Base-by-base conservation (phyloP, 768 basidiomycete genomes). In the Amanita pallidorosea region DNA sequence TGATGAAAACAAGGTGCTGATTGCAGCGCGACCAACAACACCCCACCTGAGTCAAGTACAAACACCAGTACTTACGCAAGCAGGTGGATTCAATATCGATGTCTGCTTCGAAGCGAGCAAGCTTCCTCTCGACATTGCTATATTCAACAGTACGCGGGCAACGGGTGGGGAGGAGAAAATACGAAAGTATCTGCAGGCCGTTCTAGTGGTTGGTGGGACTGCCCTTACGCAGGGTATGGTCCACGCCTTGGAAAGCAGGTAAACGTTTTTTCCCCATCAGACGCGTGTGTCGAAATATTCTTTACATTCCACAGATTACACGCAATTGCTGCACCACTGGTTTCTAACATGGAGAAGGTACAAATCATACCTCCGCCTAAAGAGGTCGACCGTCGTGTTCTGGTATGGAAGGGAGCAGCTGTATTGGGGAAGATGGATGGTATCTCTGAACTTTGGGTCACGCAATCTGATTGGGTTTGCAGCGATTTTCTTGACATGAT, bases 331-430 rank as follows among this genome's bases (percentile, higher is more conserved):
- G 88, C 85, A 7, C 86, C 88, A 5, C 65, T 94, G 37, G 83
- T 89, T 13, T 76, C 78, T 13, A 83, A 82, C 60, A 89, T 93
- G 81, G 85, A 88, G 61, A 88, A 86, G 58, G 86, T 95, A 6
- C 81, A 85, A 56, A 88, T 96, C 53, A 87, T 98, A 42, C 89
- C 92, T n/a, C 86, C 92, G 2, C 93, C 94, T 1, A 87, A 93
- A 63, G 90, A 92, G 54, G 79, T 97, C 40, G 93, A 98, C 65
- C 91, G 90, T 5, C 77, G 81, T 22, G 82, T 91, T 34, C 76
- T 98, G 29, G 83, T 82, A 13, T 99, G 96, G 96, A 97, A 97
- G 65, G 96, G 96, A 8, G 91, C 85, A 5, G 80, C 85, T 7
- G 90, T 94, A 11, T 78, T 97, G 37, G 88, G 85, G 23, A 89